These are phyloP conservation scores for Petunia hybrid DNA, from an alignment of 305 asterid species.

Conservation along the genomic window DNA sequence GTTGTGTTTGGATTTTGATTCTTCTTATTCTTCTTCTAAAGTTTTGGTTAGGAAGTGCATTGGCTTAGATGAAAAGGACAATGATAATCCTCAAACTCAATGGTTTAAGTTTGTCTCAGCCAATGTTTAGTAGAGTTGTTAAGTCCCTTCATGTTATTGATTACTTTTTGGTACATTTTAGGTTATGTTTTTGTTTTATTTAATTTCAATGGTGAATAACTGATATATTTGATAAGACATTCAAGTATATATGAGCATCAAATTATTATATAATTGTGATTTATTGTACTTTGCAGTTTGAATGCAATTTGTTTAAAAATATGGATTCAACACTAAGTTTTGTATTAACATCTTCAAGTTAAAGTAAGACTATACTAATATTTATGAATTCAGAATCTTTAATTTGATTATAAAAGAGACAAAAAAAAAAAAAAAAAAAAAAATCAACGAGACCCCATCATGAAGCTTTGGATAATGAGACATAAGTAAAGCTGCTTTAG, in stretches of 20 bases:
- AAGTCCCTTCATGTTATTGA: neutral
- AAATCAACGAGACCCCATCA: slow-evolving; percentile 24
- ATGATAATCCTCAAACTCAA: slow-evolving; percentile 63
- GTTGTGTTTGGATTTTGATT: slow-evolving; percentile 65
- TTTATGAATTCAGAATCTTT: neutral
- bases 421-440: neutral
- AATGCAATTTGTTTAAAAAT: no score
- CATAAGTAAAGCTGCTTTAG: slow-evolving; percentile 25
- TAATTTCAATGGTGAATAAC: neutral
- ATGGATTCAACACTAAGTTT: neutral
- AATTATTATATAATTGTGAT: no score
- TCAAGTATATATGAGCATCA: no score
- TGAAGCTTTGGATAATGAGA: neutral
- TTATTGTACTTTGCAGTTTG: no score
- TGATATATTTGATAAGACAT: no score
- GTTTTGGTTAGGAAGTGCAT: slow-evolving; percentile 61
- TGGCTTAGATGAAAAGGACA: slow-evolving; percentile 51
- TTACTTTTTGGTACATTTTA: neutral
- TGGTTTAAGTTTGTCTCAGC: slow-evolving; percentile 70
- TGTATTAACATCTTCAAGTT: neutral
- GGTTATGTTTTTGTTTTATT: neutral
- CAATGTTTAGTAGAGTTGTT: slow-evolving; percentile 33
- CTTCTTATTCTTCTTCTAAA: slow-evolving; percentile 20
- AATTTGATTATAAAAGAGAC: neutral
- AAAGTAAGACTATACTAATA: neutral